These are phyloP conservation scores for Parietichytrium sp. DNA, from an alignment of 108 stramenopile genomes.

Conservation along the genomic window DNA sequence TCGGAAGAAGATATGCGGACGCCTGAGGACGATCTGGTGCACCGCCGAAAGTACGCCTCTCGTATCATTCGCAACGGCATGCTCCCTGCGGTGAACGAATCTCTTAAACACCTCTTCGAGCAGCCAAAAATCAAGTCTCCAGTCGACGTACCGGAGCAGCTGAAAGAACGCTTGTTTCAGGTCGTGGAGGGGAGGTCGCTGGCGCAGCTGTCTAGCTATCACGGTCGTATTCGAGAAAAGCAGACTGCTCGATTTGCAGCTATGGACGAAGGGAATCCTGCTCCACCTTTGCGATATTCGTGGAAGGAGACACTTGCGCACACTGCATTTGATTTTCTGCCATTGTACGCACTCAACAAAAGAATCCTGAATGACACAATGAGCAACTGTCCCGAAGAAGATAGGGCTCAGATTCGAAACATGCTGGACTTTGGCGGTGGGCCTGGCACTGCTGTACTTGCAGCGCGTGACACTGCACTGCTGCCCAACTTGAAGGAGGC, in stretches of 20 bases:
- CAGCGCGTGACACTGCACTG: neutral
- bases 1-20: too few species aligned
- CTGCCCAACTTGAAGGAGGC: neutral
- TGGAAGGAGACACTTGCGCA: neutral
- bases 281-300: neutral
- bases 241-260: neutral
- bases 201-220: neutral
- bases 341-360: neutral
- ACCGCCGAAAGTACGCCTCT: too few species aligned
- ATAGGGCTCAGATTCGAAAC: neutral
- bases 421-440: constrained; percentile 36
- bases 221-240: neutral
- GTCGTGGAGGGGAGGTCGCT: neutral
- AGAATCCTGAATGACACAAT: neutral
- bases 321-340: neutral
- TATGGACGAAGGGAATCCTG: neutral
- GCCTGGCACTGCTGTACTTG: neutral
- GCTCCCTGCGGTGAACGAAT: too few species aligned
- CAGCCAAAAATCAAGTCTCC: neutral
- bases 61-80: too few species aligned
- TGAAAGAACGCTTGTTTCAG: neutral
- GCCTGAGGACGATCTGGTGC: too few species aligned
- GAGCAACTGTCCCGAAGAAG: neutral
- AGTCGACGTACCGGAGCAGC: neutral
- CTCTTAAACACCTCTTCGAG: neutral